Evolutionary conservation across 2,329 filamentous ascomycete species (phyloP), one percentile per base, ranked within the genome.

Genomic region (Cylindrodendrum hubeiense): DNA sequence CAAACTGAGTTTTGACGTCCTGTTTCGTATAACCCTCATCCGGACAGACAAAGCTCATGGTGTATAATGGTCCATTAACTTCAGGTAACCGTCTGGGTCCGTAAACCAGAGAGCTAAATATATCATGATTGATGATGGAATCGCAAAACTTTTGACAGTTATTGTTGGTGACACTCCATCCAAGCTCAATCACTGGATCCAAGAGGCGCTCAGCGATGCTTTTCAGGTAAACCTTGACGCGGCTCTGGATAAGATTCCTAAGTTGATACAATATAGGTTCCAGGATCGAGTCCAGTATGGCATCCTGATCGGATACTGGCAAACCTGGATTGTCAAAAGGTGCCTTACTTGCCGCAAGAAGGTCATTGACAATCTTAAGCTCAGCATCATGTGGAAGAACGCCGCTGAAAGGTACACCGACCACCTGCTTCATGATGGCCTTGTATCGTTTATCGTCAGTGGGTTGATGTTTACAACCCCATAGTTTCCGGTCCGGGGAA

Each of bases 131-230:
- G 17, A 82, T 74, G 10, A 82, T 63, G 1, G 74, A 72, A 67
- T 80, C 72, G 64, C 79, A 81, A 56, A 82, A 82, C 0, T 53
- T 73, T 60, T 81, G 78, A 47, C 79, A 82, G 60, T 80, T 81
- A 62, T 82, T 82, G 7, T 54, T 67, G 13, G 60, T 71, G 39
- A 70, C 58, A 19, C 68, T 74, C 81, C 80, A 82, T 15, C 68
- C 47, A 3, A 81, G 57, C 4, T 72, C 65, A 7, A 71, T 66
- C 2, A 65, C 53, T 10, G 71, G 71, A 30, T 77, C 66, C 4
- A 79, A 62, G 1, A 82, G 72, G 13, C 72, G 69, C 6, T 62
- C 41, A 2, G 70, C 71, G 37, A 82, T 74, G 53, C 74, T 79
- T 9, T 47, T 17, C 2, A 82, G 66, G 62, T 80, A 81, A 2